Evolutionary conservation across 345 rosid species (phyloP), one percentile per base, ranked within the genome.

Genomic region (Eucalyptus viminalis): DNA sequence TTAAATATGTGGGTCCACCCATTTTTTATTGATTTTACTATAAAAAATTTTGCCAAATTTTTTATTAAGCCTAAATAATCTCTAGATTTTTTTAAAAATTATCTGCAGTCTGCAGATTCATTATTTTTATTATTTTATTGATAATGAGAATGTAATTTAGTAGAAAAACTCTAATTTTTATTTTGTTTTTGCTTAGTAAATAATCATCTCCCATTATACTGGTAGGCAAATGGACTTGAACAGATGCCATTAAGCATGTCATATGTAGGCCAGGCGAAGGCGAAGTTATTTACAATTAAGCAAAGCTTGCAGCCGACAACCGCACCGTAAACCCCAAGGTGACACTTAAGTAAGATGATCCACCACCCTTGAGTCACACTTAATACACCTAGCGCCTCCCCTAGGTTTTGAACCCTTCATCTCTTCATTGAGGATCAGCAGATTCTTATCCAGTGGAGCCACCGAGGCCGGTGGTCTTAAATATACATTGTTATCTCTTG

Each of bases 181-280:
- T 76, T 76, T 40, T 29, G 15, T 2, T 6, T 40, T 37, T 11
- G 37, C 37, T 65, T n/a, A 14, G 3, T n/a, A 14, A 65, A n/a
- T n/a, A 65, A 65, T n/a, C 21, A 65, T 65, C 11, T 62, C 72
- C 34, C 16, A 29, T 62, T 15, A 29, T 29, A 29, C 17, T n/a
- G n/a, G 67, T 58, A 6, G 12, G 37, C 22, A 31, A 6, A 69
- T 69, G 80, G 80, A 31, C 22, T 31, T 31, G 22, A 31, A 67
- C 2, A 4, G 37, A 67, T 67, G 17, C 14, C 13, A 14, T 27
- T 58, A 27, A 11, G 31, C 69, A 12, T 65, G 40, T n/a, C 76
- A 65, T n/a, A 1, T 6, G 31, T 51, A 16, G 53, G 53, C 53
- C 19, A 6, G 7, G 0, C 7, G 3, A 50, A 6, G 7, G 0